A percentile compares a stretch with the other conserved stretches of the same genome.
phyloP scores from a whole-genome alignment of 2,329 filamentous ascomycete genomes.

The Zalaria sp. region DNA sequence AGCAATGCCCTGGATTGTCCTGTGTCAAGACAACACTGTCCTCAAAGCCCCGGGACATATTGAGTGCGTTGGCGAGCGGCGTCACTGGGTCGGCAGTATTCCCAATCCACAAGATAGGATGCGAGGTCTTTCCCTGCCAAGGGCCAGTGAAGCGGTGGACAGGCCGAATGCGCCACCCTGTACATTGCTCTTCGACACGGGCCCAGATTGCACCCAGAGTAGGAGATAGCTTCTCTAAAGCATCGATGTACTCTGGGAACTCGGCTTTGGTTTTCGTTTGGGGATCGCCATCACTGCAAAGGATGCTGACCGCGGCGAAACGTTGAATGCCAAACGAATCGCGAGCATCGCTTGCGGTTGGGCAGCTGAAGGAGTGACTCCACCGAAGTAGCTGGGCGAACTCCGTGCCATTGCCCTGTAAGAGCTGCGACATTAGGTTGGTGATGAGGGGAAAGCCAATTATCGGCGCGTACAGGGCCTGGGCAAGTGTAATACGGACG shows the following conservation, averaged over 20 bases:
- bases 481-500: constrained; percentile 21
- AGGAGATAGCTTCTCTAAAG: constrained; percentile 19
- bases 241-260: constrained; percentile 5
- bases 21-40: constrained; percentile 30
- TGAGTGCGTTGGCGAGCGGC: constrained; percentile 19
- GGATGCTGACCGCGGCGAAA: not conserved
- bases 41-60: constrained; percentile 27
- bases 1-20: constrained; percentile 21
- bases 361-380: too few relatives aligned
- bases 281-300: not conserved
- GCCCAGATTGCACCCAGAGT: constrained; percentile 25
- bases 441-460: constrained; percentile 17
- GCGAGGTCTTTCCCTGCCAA: constrained; percentile 13
- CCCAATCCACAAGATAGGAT: constrained; percentile 17
- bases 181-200: constrained; percentile 21
- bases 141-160: constrained; percentile 18
- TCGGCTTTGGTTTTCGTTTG: not conserved
- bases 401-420: too few relatives aligned
- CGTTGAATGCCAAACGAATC: constrained; percentile 6
- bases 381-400: too few relatives aligned
- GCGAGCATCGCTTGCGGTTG: too few relatives aligned
- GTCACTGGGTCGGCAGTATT: constrained; percentile 22
- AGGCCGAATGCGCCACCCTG: constrained; percentile 22
- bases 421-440: too few relatives aligned
- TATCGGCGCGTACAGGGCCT: constrained; percentile 21